A percentile compares a stretch with the other conserved stretches of the same genome.
phyloP scores from a whole-genome alignment of 192 early-diverging fungal species.

The Gryganskiella cystojenkinii region DNA sequence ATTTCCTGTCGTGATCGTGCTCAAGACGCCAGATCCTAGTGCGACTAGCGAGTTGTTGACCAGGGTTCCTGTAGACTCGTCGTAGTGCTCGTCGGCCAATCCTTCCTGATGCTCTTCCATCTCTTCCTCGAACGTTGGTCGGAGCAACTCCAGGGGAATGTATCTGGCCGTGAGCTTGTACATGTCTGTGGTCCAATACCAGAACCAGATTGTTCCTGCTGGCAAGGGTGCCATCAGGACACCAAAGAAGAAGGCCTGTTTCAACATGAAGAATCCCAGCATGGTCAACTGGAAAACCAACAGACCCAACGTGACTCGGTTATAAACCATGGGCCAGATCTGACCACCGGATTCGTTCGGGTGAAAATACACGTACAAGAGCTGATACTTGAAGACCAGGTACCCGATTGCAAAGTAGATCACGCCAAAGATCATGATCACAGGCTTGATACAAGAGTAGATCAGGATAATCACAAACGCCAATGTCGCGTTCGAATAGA shows the following conservation, averaged over 20 bases:
- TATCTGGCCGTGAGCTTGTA: slow-evolving; percentile 56
- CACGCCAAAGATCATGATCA: slow-evolving; percentile 76
- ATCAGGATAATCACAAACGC: slow-evolving; percentile 78
- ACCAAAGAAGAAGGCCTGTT: slow-evolving; percentile 60
- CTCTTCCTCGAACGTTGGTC: slow-evolving; percentile 11
- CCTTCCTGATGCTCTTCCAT: not conserved
- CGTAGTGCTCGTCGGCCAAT: not conserved
- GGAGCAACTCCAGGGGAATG: slow-evolving; percentile 59
- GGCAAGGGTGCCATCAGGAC: slow-evolving; percentile 58
- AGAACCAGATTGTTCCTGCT: slow-evolving; percentile 58
- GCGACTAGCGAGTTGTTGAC: not conserved
- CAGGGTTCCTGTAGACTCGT: not conserved
- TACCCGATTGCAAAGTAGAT: slow-evolving; percentile 76
- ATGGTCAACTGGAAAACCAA: slow-evolving; percentile 75
- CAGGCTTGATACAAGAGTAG: slow-evolving; percentile 79
- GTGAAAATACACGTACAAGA: slow-evolving; percentile 84
- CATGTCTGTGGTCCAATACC: slow-evolving; percentile 54
- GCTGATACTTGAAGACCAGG: slow-evolving; percentile 79
- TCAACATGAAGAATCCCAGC: slow-evolving; percentile 72
- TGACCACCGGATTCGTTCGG: slow-evolving; percentile 78
- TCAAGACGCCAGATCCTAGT: slow-evolving; percentile 4
- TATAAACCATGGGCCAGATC: slow-evolving; percentile 79
- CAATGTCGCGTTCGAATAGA: slow-evolving; percentile 76
- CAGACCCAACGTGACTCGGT: slow-evolving; percentile 72
- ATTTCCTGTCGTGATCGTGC: not conserved